Percentiles rank a stretch among this genome's conserved stretches.
Conservation (phyloP, 1,139 yeast genomes). For the Lizanozyma gosingica region DNA sequence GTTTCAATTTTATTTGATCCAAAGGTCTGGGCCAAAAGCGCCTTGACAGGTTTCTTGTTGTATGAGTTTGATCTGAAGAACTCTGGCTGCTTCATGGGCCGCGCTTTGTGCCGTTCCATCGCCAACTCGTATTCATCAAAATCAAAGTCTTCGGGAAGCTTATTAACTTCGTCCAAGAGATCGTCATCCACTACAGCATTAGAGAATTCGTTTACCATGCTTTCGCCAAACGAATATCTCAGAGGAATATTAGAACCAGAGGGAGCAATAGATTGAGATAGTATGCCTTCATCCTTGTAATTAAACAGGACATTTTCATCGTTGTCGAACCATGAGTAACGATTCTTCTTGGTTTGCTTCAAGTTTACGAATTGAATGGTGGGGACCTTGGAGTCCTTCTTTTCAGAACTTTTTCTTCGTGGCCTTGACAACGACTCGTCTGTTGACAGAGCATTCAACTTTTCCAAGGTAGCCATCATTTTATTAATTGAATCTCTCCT, state of each 20-base stretch:
- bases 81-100: constrained; percentile 1
- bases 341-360: constrained; percentile 3
- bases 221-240: not conserved
- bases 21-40: constrained; percentile 15
- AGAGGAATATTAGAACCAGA: not conserved
- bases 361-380: not conserved
- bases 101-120: not conserved
- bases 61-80: constrained; percentile 27
- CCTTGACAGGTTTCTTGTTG: constrained; percentile 28
- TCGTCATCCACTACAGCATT: constrained; percentile 24
- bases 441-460: not conserved
- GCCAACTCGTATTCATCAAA: constrained; percentile 20
- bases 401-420: constrained; percentile 1
- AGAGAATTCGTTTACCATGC: not conserved
- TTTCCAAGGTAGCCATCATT: constrained; percentile 18
- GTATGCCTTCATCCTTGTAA: not conserved
- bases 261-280: not conserved
- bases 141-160: constrained; percentile 36
- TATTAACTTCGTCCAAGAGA: constrained; percentile 34
- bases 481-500: constrained; percentile 18
- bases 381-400: constrained; percentile 1
- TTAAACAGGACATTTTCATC: constrained; percentile 17
- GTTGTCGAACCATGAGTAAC: constrained; percentile 26
- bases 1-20: constrained; percentile 30
- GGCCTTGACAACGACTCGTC: not conserved